Evolutionary conservation across 2,329 filamentous ascomycete species (phyloP).

Genomic region (Cytospora piceae): DNA sequence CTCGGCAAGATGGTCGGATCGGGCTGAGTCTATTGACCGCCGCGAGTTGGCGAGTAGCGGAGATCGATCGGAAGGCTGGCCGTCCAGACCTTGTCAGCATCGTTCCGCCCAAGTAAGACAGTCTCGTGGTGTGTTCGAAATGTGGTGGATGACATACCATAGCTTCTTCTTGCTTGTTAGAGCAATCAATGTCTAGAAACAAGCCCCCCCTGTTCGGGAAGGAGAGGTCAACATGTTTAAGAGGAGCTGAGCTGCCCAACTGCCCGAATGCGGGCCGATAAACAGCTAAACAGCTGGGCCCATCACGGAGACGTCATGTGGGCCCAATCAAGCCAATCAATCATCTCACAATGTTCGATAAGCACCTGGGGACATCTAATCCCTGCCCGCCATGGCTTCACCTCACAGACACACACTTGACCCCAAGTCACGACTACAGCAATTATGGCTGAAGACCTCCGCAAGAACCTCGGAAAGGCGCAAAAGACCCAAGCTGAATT

Average conservation of each 20-base stretch:
- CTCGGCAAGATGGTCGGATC: constrained; percentile 38
- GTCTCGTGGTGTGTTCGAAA: not conserved
- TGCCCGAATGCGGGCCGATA: constrained; percentile 6
- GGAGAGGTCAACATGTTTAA: not conserved
- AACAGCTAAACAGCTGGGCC: not conserved
- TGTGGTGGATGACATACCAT: constrained; percentile 8
- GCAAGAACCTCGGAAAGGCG: too few species aligned
- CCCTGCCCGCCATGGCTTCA: too few species aligned
- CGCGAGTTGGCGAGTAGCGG: constrained; percentile 47
- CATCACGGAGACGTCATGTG: constrained; percentile 23
- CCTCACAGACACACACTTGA: too few species aligned
- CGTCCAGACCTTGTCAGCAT: not conserved
- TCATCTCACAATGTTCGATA: constrained; percentile 34
- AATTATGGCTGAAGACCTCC: too few species aligned
- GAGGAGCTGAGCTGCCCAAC: not conserved
- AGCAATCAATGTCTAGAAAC: not conserved
- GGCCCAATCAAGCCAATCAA: constrained; percentile 19
- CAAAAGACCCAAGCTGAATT: too few species aligned
- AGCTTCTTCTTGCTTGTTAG: not conserved
- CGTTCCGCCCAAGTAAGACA: not conserved
- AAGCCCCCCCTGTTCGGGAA: not conserved
- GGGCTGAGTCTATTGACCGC: constrained; percentile 37
- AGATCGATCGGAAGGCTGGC: constrained; percentile 46
- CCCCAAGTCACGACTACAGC: too few species aligned
- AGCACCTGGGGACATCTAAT: not conserved